A percentile compares a stretch with the other conserved stretches of the same genome.
Evolutionary conservation across 305 asterid species (phyloP).

Genomic region (Fraxinus latifolia): DNA sequence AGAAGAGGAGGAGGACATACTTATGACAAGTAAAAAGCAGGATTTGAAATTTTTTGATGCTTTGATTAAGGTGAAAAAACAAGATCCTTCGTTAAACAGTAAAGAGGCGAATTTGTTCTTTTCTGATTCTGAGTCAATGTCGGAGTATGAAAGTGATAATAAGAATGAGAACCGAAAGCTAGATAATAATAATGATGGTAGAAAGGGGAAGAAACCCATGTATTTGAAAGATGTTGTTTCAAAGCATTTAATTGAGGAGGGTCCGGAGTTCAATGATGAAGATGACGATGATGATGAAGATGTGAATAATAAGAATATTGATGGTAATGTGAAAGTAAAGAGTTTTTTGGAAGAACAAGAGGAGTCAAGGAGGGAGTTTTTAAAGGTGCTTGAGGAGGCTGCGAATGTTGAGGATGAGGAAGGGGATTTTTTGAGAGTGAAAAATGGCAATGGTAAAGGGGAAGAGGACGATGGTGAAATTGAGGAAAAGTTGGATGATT

Average conservation of each 20-base stretch:
- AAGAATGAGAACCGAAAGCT: conserved; percentile 12
- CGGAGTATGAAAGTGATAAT: conserved; percentile 12
- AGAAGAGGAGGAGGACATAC: conserved; percentile 26
- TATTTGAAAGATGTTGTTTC: conserved; percentile 71
- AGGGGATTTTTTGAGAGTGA: conserved; percentile 60
- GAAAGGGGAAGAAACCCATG: conserved; percentile 53
- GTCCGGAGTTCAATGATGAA: conserved; percentile 51
- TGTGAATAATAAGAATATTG: conserved; percentile 9
- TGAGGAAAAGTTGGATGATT: conserved; percentile 56
- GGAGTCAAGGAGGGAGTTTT: conserved; percentile 46
- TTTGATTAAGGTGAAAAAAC: conserved; percentile 52
- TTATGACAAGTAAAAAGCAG: conserved; percentile 27
- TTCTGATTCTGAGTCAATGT: conserved; percentile 40
- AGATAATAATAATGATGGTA: conserved; percentile 12
- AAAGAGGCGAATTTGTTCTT: conserved; percentile 60
- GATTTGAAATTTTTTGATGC: conserved; percentile 59
- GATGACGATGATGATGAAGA: conserved; percentile 29
- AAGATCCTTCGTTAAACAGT: conserved; percentile 55
- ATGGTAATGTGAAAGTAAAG: conserved; percentile 35
- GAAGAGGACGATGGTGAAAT: conserved; percentile 41
- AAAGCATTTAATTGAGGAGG: conserved; percentile 66
- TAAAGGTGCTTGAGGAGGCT: conserved; percentile 49
- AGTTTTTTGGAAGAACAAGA: conserved; percentile 71
- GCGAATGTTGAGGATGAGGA: conserved; percentile 38
- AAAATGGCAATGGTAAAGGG: conserved; percentile 30